These are phyloP conservation scores for Torulaspora pretoriensis DNA, from an alignment of 1,139 yeast species.

Conservation along the genomic window DNA sequence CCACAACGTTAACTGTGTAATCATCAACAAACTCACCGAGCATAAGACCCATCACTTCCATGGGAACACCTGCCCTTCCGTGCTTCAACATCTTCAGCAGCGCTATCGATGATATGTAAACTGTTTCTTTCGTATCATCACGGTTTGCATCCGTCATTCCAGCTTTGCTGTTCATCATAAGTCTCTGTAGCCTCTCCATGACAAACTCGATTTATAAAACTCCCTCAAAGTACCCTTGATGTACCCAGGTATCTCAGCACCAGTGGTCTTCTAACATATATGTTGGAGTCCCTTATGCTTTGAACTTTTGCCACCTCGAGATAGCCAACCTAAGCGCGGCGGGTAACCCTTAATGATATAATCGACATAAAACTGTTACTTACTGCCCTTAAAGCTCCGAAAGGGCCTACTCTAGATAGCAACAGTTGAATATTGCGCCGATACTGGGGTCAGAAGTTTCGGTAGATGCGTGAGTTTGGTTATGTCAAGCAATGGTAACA, in stretches of 20 bases:
- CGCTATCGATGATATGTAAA: conserved; percentile 92
- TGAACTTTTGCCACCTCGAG: neutral
- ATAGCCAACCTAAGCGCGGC: no score
- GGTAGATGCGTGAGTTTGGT: neutral
- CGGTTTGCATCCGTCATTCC: conserved; percentile 59
- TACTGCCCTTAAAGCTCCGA: no score
- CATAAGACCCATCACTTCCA: conserved; percentile 99
- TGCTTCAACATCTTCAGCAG: conserved; percentile 94
- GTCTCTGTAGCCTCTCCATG: conserved; percentile 75
- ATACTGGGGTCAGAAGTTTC: neutral
- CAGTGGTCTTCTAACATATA: neutral
- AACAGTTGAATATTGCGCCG: no score
- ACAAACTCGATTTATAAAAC: neutral
- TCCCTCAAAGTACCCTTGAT: neutral
- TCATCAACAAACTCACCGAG: conserved; percentile 98
- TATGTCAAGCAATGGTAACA: conserved; percentile 8
- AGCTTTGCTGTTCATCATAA: conserved; percentile 54
- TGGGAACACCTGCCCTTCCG: conserved; percentile 98
- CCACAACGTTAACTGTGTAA: conserved; percentile 93
- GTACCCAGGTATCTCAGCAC: neutral
- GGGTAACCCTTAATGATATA: no score
- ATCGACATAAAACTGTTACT: no score
- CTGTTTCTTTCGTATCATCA: conserved; percentile 96
- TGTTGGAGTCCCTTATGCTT: neutral
- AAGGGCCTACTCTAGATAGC: no score